phyloP scores from a whole-genome alignment of 2,329 filamentous ascomycete genomes.

The Stemphylium beticola region DNA sequence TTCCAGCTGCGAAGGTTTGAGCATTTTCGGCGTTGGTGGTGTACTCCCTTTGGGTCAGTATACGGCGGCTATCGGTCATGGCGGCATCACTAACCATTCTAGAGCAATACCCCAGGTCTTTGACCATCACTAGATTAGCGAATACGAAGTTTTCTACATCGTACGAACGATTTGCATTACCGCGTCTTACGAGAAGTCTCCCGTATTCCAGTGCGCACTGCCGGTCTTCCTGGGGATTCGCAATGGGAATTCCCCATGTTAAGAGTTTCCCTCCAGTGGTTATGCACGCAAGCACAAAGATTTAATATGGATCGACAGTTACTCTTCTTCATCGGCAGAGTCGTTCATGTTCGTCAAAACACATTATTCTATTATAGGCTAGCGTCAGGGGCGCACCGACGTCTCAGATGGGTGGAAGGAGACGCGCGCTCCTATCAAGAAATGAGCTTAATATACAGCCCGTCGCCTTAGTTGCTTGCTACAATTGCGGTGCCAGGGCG shows the following conservation, averaged over 20 bases:
- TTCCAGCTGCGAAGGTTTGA: background rate
- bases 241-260: background rate
- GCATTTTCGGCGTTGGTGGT: slow-evolving; percentile 10
- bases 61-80: background rate
- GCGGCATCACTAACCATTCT: slow-evolving; percentile 2
- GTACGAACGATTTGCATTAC: background rate
- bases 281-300: slow-evolving; percentile 4
- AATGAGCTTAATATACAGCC: slow-evolving; percentile 11
- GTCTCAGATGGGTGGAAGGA: slow-evolving; percentile 8
- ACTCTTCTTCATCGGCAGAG: slow-evolving; percentile 1
- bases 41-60: slow-evolving; percentile 4
- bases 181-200: background rate
- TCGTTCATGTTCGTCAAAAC: slow-evolving; percentile 8
- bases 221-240: background rate
- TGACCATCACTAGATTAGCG: slow-evolving; percentile 6
- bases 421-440: slow-evolving; percentile 7
- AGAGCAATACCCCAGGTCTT: slow-evolving; percentile 11
- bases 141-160: slow-evolving; percentile 6
- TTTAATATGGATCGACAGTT: slow-evolving; percentile 10
- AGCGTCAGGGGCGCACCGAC: background rate
- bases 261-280: background rate
- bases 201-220: background rate
- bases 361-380: background rate
- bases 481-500: background rate
- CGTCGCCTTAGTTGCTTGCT: background rate